phyloP scores from a whole-genome alignment of 202 grass and related monocot genomes.

The Elaeis oleifera region DNA sequence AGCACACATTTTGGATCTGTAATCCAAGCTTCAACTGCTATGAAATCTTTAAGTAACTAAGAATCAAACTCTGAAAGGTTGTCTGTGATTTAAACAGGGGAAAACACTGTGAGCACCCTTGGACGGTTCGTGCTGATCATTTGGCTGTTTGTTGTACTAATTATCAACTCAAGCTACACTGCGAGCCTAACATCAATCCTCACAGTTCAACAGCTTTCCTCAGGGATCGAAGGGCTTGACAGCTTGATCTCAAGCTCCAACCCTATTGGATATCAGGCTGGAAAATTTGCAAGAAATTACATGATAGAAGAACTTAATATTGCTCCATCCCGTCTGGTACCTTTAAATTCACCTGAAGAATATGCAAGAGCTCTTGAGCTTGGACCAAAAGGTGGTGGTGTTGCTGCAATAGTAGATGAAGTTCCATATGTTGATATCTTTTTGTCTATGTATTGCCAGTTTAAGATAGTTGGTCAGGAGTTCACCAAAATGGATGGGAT shows the following conservation, averaged over 20 bases:
- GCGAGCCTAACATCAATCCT: constrained; percentile 89
- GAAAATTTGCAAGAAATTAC: constrained; percentile 77
- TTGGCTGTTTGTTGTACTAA: constrained; percentile 86
- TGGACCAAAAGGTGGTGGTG: constrained; percentile 54
- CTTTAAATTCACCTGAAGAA: constrained; percentile 57
- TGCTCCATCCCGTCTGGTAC: constrained; percentile 52
- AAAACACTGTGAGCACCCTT: constrained; percentile 57
- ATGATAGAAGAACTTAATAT: constrained; percentile 60
- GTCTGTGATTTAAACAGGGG: constrained; percentile 34
- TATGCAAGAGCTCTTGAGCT: constrained; percentile 64
- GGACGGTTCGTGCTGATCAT: constrained; percentile 81
- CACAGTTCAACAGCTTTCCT: constrained; percentile 73
- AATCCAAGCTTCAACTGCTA: no score
- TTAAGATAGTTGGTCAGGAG: constrained; percentile 63
- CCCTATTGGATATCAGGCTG: constrained; percentile 72
- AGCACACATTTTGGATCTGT: no score
- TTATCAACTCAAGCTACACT: constrained; percentile 94
- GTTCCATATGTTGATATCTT: constrained; percentile 63
- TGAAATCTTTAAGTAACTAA: no score
- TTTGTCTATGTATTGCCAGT: constrained; percentile 62
- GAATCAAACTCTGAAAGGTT: no score
- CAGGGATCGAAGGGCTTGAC: constrained; percentile 73
- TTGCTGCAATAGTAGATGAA: constrained; percentile 88
- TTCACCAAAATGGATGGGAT: constrained; percentile 98
- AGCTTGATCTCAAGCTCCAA: constrained; percentile 57